Evolutionary conservation across 2,329 filamentous ascomycete genomes (phyloP).

Genomic region (Calonectria hongkongensis): DNA sequence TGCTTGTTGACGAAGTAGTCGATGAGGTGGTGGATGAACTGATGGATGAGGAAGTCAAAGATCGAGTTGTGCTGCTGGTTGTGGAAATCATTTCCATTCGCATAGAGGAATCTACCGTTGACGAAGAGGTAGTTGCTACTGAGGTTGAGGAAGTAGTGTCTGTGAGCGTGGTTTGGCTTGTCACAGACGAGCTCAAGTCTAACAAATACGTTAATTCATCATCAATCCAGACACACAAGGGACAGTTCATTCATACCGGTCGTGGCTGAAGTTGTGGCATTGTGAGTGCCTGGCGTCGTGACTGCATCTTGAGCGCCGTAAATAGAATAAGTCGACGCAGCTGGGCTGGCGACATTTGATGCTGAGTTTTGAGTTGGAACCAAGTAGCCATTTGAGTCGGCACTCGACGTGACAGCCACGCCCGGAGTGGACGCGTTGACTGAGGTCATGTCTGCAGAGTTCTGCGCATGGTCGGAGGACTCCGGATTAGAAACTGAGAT

Average conservation of each 20-base stretch:
- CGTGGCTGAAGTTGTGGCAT: conserved; percentile 36
- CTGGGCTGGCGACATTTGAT: conserved; percentile 40
- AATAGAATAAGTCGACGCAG: conserved; percentile 37
- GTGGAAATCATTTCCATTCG: conserved; percentile 41
- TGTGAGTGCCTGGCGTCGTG: conserved; percentile 43
- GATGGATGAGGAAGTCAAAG: conserved; percentile 44
- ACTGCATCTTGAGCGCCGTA: conserved; percentile 38
- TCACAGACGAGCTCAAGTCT: conserved; percentile 46
- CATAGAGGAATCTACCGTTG: conserved; percentile 30
- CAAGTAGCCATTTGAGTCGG: conserved; percentile 42
- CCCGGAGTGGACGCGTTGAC: conserved; percentile 43
- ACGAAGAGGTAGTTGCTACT: conserved; percentile 38
- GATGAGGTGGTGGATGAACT: conserved; percentile 45
- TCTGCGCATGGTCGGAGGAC: conserved; percentile 50
- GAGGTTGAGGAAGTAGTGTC: conserved; percentile 44
- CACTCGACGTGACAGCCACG: conserved; percentile 45
- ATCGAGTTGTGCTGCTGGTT: conserved; percentile 36
- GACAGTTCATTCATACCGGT: conserved; percentile 47
- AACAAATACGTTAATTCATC: conserved; percentile 4
- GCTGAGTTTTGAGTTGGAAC: conserved; percentile 44
- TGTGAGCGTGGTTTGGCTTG: conserved; percentile 43
- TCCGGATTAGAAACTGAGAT: conserved; percentile 57
- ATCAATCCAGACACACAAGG: no score
- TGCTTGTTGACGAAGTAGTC: not conserved
- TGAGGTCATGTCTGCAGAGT: conserved; percentile 49